Conservation (phyloP, 345 rosid species). For the Sapria himalayana region DNA sequence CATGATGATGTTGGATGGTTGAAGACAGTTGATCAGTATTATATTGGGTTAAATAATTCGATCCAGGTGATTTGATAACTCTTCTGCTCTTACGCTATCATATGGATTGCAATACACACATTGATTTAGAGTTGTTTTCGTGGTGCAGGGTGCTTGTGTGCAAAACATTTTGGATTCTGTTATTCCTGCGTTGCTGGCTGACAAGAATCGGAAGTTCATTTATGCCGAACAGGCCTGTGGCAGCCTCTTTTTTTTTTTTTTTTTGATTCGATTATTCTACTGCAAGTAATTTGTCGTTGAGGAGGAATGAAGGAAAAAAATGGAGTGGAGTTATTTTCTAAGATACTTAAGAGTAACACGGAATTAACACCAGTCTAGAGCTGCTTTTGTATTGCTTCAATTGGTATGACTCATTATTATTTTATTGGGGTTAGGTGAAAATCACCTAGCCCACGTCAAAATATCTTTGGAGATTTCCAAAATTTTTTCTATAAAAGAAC, state of each 20-base stretch:
- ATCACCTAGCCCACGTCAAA: too few species aligned
- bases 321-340: too few species aligned
- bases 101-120: background rate
- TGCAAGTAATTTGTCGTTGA: too few species aligned
- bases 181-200: conserved; percentile 62
- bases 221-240: conserved; percentile 57
- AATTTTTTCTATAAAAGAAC: too few species aligned
- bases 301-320: too few species aligned
- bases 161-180: conserved; percentile 86
- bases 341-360: too few species aligned
- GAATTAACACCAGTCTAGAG: too few species aligned
- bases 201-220: conserved; percentile 73
- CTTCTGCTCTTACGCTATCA: background rate
- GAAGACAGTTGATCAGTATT: conserved; percentile 95
- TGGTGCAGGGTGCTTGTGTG: conserved; percentile 70
- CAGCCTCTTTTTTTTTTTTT: conserved; percentile 6
- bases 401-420: too few species aligned
- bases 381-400: too few species aligned
- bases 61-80: conserved; percentile 40
- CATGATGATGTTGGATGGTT: conserved; percentile 98
- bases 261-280: too few species aligned
- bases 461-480: too few species aligned
- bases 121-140: background rate
- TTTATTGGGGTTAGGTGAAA: too few species aligned
- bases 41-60: conserved; percentile 92